These are phyloP conservation scores for Exophiala spinifera DNA, from an alignment of 2,329 filamentous ascomycete species.

Conservation along the genomic window DNA sequence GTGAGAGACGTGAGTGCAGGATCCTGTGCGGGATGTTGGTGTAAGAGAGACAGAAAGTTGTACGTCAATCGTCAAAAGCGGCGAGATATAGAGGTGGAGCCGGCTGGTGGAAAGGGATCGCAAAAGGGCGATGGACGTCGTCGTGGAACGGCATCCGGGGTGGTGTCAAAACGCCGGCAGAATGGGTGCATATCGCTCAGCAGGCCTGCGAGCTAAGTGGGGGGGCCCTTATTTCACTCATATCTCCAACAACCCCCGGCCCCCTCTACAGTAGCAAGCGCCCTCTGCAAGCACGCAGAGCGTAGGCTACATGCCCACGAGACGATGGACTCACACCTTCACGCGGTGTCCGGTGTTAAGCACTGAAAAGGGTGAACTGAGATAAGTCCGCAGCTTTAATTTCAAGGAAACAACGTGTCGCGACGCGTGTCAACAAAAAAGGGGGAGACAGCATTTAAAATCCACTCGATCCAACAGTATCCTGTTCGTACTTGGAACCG, in stretches of 20 bases:
- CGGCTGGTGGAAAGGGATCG: constrained; percentile 1
- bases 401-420: neutral
- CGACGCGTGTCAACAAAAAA: neutral
- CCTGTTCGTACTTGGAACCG: no score
- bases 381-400: constrained; percentile 3
- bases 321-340: constrained; percentile 7
- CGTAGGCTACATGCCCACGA: neutral
- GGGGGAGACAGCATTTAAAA: constrained; percentile 2
- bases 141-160: constrained; percentile 6
- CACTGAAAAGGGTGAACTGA: constrained; percentile 4
- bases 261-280: no score
- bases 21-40: no score
- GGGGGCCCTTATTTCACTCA: no score
- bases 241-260: no score
- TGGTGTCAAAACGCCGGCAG: no score
- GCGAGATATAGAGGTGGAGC: neutral
- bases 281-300: constrained; percentile 5
- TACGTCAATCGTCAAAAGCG: constrained; percentile 4
- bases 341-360: constrained; percentile 7
- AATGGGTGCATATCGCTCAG: no score
- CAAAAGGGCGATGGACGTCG: constrained; percentile 5
- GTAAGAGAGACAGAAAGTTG: neutral
- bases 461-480: neutral
- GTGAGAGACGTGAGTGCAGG: neutral
- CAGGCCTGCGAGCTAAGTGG: no score